A percentile compares a stretch with the other conserved stretches of the same genome.
phyloP scores from a whole-genome alignment of 2,329 filamentous ascomycete species.

The Botrytis medusae region DNA sequence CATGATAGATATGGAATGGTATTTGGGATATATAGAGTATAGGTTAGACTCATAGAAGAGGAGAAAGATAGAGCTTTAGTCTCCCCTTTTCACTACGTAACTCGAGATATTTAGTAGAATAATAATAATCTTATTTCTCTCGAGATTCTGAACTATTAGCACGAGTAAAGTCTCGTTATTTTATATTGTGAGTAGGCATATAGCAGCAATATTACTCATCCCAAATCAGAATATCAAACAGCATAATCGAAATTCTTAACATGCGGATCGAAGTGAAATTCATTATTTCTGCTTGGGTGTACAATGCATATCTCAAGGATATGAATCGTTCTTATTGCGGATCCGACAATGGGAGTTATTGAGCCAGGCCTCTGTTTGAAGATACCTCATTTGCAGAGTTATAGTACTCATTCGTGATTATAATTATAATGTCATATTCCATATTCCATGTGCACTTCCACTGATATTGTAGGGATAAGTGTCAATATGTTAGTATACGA shows the following conservation, averaged over 20 bases:
- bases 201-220: not conserved
- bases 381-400: too few species aligned
- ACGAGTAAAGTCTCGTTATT: too few species aligned
- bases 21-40: not conserved
- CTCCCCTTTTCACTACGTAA: not conserved
- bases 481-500: too few species aligned
- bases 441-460: too few species aligned
- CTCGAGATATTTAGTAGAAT: not conserved
- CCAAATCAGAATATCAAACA: not conserved
- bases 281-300: not conserved
- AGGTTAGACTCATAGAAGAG: not conserved
- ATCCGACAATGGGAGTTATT: too few species aligned
- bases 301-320: not conserved
- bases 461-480: too few species aligned
- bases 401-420: too few species aligned
- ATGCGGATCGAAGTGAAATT: not conserved
- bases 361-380: too few species aligned
- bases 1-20: not conserved
- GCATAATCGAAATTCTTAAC: accelerated
- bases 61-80: too few species aligned
- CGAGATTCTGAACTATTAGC: too few species aligned
- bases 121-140: not conserved
- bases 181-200: not conserved
- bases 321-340: not conserved
- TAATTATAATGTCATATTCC: too few species aligned